Evolutionary conservation across 345 rosid genomes (phyloP).

Genomic region (Syzygium oleosum): DNA sequence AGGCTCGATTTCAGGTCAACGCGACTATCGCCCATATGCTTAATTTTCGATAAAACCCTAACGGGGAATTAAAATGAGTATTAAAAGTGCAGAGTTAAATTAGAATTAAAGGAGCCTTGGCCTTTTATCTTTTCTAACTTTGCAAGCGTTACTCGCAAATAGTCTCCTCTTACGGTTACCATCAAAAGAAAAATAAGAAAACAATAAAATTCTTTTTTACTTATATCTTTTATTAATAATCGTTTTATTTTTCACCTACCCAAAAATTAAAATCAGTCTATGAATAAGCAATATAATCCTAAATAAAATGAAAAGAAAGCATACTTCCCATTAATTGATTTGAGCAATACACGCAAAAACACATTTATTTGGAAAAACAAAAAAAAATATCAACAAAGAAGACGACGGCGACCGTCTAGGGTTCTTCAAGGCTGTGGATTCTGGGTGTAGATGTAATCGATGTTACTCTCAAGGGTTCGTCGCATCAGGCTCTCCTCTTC

Average conservation of each 20-base stretch:
- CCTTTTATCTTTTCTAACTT: neutral
- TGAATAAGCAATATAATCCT: neutral
- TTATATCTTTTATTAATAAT: neutral
- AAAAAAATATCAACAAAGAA: neutral
- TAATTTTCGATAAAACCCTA: too few relatives aligned
- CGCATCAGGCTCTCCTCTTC: constrained; percentile 10
- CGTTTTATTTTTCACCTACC: neutral
- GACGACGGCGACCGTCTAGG: too few relatives aligned
- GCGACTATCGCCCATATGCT: too few relatives aligned
- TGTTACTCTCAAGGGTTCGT: constrained; percentile 6
- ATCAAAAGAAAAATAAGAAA: neutral
- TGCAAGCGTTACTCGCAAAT: neutral
- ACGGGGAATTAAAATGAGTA: too few relatives aligned
- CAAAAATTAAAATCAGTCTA: neutral
- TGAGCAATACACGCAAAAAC: neutral
- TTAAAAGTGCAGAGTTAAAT: too few relatives aligned
- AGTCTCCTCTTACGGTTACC: neutral
- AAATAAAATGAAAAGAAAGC: neutral
- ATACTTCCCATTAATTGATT: neutral
- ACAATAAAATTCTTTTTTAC: neutral
- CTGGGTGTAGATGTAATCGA: constrained; percentile 12
- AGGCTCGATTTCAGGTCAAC: too few relatives aligned
- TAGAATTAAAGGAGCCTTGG: too few relatives aligned
- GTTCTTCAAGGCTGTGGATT: neutral
- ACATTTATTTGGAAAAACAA: neutral